Conservation (phyloP, 495 filamentous ascomycete genomes). For the Podospora bellae-mahoneyi region DNA sequence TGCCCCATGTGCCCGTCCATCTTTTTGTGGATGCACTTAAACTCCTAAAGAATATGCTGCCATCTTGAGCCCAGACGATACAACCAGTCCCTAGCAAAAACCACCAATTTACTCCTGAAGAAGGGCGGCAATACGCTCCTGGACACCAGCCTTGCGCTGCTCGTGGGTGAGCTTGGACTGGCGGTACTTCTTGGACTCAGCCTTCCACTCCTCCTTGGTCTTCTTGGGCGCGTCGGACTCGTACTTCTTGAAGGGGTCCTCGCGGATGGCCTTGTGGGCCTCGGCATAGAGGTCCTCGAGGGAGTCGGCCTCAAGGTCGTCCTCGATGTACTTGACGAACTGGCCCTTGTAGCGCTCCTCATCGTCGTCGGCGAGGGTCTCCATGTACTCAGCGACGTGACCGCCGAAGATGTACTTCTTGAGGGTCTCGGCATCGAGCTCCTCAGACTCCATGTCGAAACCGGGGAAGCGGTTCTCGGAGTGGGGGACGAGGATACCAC, state of each 20-base stretch:
- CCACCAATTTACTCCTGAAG: conserved; percentile 42
- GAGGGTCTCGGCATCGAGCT: conserved; percentile 93
- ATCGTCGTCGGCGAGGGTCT: conserved; percentile 98
- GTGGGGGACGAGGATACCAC: conserved; percentile 95
- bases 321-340: conserved; percentile 95
- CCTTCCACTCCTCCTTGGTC: conserved; percentile 96
- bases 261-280: conserved; percentile 95
- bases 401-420: conserved; percentile 99
- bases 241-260: conserved; percentile 94
- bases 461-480: conserved; percentile 99
- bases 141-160: conserved; percentile 72
- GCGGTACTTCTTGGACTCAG: conserved; percentile 86
- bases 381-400: conserved; percentile 99
- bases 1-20: conserved; percentile 22
- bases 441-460: conserved; percentile 92
- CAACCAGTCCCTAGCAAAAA: conserved; percentile 28
- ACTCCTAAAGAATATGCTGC: conserved; percentile 34
- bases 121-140: conserved; percentile 82
- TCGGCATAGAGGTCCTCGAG: conserved; percentile 95
- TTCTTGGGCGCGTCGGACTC: conserved; percentile 77
- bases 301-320: conserved; percentile 92
- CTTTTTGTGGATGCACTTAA: conserved; percentile 17
- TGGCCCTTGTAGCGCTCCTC: conserved; percentile 99
- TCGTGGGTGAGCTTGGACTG: conserved; percentile 71
- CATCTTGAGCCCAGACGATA: conserved; percentile 28